These are phyloP conservation scores for Aspergillus baeticus DNA, from an alignment of 495 filamentous ascomycete species.

Conservation along the genomic window DNA sequence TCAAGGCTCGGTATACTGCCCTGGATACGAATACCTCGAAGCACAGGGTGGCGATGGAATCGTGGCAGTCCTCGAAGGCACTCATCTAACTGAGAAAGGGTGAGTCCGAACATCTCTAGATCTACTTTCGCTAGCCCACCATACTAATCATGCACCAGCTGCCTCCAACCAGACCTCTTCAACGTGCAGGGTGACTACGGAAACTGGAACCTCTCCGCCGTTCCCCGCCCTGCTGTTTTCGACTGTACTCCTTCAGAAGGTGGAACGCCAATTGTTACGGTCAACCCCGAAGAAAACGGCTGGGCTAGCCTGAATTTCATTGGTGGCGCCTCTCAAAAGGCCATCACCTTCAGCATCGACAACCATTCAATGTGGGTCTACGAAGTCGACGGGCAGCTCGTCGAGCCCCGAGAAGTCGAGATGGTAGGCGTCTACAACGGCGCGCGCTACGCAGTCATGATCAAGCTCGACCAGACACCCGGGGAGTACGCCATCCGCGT, in stretches of 20 bases:
- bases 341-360: constrained; percentile 41
- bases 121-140: neutral
- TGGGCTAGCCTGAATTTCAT: constrained; percentile 54
- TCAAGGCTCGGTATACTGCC: constrained; percentile 50
- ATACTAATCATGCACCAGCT: constrained; percentile 3
- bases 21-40: constrained; percentile 34
- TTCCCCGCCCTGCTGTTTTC: constrained; percentile 37
- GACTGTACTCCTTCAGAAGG: constrained; percentile 37
- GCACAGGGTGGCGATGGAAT: constrained; percentile 25
- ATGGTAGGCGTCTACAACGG: constrained; percentile 31
- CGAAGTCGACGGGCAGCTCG: constrained; percentile 38
- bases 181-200: constrained; percentile 11
- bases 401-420: constrained; percentile 34
- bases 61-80: constrained; percentile 28
- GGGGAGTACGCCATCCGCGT: constrained; percentile 34
- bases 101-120: constrained; percentile 21
- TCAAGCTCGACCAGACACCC: constrained; percentile 34
- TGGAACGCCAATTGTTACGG: constrained; percentile 31
- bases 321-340: constrained; percentile 36
- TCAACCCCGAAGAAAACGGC: constrained; percentile 24
- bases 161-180: constrained; percentile 8
- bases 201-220: constrained; percentile 14
- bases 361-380: constrained; percentile 43
- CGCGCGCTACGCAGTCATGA: constrained; percentile 37
- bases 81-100: constrained; percentile 51